These are phyloP conservation scores for Mytilinidion resinicola DNA, from an alignment of 495 filamentous ascomycete species.

Conservation along the genomic window DNA sequence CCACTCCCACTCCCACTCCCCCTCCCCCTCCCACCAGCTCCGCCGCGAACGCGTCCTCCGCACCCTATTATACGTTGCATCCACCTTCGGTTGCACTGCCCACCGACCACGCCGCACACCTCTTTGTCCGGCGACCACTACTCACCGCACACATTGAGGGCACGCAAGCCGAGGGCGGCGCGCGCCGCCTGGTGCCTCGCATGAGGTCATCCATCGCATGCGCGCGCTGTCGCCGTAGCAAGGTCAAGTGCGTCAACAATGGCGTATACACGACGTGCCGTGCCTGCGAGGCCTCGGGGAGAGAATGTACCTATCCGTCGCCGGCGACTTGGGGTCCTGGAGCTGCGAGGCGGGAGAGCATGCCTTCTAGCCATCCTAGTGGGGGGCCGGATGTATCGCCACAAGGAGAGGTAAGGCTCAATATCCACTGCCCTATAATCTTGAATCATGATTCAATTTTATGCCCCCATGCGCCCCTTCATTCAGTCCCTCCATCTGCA, in stretches of 20 bases:
- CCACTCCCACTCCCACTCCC: too few species aligned
- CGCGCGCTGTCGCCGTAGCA: slow-evolving; percentile 68
- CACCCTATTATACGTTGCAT: slow-evolving; percentile 11
- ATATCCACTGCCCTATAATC: not conserved
- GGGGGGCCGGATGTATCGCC: slow-evolving; percentile 46
- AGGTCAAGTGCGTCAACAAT: slow-evolving; percentile 78
- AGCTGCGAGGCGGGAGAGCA: slow-evolving; percentile 21
- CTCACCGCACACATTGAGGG: slow-evolving; percentile 1
- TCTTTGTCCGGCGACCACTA: not conserved
- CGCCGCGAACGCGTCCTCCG: slow-evolving; percentile 8
- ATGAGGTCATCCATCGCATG: slow-evolving; percentile 81
- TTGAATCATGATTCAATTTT: too few species aligned
- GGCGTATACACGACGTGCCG: slow-evolving; percentile 69
- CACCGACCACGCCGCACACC: slow-evolving; percentile 1
- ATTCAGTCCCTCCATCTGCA: too few species aligned
- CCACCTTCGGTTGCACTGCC: slow-evolving; percentile 3
- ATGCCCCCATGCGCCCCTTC: too few species aligned
- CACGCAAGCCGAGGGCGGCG: slow-evolving; percentile 1
- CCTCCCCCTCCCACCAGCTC: not conserved
- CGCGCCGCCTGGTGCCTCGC: slow-evolving; percentile 23
- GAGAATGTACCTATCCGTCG: slow-evolving; percentile 69
- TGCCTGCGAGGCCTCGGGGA: slow-evolving; percentile 66
- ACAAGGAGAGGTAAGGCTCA: slow-evolving; percentile 35
- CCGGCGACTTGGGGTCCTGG: slow-evolving; percentile 47
- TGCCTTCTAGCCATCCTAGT: slow-evolving; percentile 43